Conservation (phyloP, 2,329 filamentous ascomycete species). For the Claviceps sp. region DNA sequence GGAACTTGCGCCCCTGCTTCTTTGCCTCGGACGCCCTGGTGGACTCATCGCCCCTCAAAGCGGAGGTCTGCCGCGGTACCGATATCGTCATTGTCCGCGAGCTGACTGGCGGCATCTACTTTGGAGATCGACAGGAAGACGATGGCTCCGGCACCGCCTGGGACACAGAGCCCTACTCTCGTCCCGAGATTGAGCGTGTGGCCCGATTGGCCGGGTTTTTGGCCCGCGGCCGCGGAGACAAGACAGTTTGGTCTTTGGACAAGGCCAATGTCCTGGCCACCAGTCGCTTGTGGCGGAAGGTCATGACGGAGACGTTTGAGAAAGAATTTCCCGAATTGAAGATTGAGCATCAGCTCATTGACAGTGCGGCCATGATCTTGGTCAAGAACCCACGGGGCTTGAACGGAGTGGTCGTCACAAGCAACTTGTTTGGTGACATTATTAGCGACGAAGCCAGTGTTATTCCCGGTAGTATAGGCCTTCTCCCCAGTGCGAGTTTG, state of each 20-base stretch:
- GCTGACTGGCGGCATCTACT: slow-evolving; percentile 88
- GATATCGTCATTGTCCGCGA: slow-evolving; percentile 91
- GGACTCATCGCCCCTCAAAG: slow-evolving; percentile 75
- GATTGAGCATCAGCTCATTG: slow-evolving; percentile 81
- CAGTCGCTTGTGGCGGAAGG: slow-evolving; percentile 77
- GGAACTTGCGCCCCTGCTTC: slow-evolving; percentile 91
- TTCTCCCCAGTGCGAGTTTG: slow-evolving; percentile 31
- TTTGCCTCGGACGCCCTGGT: slow-evolving; percentile 82
- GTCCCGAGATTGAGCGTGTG: slow-evolving; percentile 76
- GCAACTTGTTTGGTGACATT: slow-evolving; percentile 85
- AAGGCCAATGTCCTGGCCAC: slow-evolving; percentile 96
- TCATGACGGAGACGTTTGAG: slow-evolving; percentile 70
- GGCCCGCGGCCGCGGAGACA: slow-evolving; percentile 59
- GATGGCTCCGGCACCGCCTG: slow-evolving; percentile 43
- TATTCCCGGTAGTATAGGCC: slow-evolving; percentile 31
- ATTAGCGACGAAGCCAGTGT: slow-evolving; percentile 82
- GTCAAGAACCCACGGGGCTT: slow-evolving; percentile 81
- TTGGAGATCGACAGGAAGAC: slow-evolving; percentile 63
- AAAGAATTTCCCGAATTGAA: slow-evolving; percentile 81
- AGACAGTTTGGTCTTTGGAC: slow-evolving; percentile 64
- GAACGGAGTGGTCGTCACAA: slow-evolving; percentile 84
- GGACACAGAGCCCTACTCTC: slow-evolving; percentile 80
- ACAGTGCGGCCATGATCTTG: slow-evolving; percentile 92
- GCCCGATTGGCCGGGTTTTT: slow-evolving; percentile 69
- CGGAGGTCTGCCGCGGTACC: slow-evolving; percentile 69